Evolutionary conservation across 371 early-diverging fungal genomes (phyloP).

Genomic region (Caulochytrium protostelioides): DNA sequence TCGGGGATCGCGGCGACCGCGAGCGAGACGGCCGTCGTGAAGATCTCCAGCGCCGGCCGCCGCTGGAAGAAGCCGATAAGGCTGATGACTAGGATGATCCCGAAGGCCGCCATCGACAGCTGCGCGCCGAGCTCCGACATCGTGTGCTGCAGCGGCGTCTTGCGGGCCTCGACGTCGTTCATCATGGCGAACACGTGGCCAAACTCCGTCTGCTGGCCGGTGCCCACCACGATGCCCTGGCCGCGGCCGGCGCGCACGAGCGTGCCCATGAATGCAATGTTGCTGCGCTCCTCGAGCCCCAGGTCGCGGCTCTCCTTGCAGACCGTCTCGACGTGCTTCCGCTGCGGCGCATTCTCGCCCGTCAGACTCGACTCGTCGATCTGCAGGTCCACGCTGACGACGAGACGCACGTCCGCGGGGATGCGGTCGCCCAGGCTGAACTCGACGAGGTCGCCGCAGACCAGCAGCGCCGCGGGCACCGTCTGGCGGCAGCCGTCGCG

Average conservation of each 20-base stretch:
- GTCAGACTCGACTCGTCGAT: slow-evolving; percentile 74
- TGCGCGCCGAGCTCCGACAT: slow-evolving; percentile 76
- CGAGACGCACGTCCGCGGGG: slow-evolving; percentile 61
- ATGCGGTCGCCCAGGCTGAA: slow-evolving; percentile 70
- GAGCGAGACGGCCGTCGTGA: slow-evolving; percentile 66
- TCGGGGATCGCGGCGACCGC: slow-evolving; percentile 92
- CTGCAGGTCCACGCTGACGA: slow-evolving; percentile 46
- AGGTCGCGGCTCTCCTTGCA: slow-evolving; percentile 23
- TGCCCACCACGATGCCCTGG: slow-evolving; percentile 62
- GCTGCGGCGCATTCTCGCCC: slow-evolving; percentile 62
- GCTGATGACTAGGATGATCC: slow-evolving; percentile 66
- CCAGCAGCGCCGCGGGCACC: slow-evolving; percentile 46
- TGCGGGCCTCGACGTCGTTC: slow-evolving; percentile 57
- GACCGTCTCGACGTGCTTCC: slow-evolving; percentile 39
- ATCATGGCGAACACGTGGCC: slow-evolving; percentile 62
- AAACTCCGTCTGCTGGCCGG: slow-evolving; percentile 63
- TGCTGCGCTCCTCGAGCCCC: slow-evolving; percentile 47
- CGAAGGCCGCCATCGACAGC: slow-evolving; percentile 61
- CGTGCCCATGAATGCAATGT: slow-evolving; percentile 77
- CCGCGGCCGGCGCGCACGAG: slow-evolving; percentile 54
- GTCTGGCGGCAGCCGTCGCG: slow-evolving; percentile 24
- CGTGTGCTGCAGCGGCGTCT: slow-evolving; percentile 63
- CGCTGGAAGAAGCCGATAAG: slow-evolving; percentile 72
- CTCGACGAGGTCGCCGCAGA: slow-evolving; percentile 62
- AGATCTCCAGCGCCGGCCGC: slow-evolving; percentile 77